Evolutionary conservation across 352 stramenopile species (phyloP), one percentile per base, ranked within the genome.

Genomic region (Phytophthora pisi): DNA sequence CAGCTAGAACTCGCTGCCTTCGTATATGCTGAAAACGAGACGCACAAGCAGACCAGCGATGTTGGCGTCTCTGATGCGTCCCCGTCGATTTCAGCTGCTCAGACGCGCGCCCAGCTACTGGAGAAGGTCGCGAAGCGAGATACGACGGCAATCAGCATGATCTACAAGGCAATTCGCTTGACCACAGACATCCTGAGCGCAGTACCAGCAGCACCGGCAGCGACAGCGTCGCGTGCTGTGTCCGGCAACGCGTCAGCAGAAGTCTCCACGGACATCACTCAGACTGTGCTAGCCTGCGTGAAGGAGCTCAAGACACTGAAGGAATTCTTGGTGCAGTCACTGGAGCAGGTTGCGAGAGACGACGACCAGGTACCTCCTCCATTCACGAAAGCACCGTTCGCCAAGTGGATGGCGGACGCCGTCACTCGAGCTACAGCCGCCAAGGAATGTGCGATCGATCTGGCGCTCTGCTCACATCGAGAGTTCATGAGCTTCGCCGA

Each of bases 251-350:
- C 38, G 13, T 54, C 28, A 31, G 28, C 64, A 5, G 81, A 90
- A 60, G 75, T 89, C 34, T 75, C 82, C 5, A 78, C 83, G 13
- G 81, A 88, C 15, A 61, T 88, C 26, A 89, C 78, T 5, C 82
- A 92, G 56, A 70, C 77, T 0, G 84, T 92, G 5, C 61, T 91
- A 18, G 68, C 68, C 40, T 89, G 81, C 36, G 82, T 91, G 11
- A 89, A 90, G 57, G 84, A 92, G 52, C 81, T 92, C 54, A 91
- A 91, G 57, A 67, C 67, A 18, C 66, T 92, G 42, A 91, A 91
- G 58, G 84, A 92, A 36, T 90, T 74, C 57, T 59, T 92, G 51
- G 70, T 86, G 18, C 64, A 84, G 43, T 89, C 84, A 34, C 70
- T 92, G 3, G 80, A 90, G 28, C 65, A 87, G 57, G 64, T 83